These are phyloP conservation scores for Xylaria sp. DNA, from an alignment of 2,329 filamentous ascomycete genomes.

Conservation along the genomic window DNA sequence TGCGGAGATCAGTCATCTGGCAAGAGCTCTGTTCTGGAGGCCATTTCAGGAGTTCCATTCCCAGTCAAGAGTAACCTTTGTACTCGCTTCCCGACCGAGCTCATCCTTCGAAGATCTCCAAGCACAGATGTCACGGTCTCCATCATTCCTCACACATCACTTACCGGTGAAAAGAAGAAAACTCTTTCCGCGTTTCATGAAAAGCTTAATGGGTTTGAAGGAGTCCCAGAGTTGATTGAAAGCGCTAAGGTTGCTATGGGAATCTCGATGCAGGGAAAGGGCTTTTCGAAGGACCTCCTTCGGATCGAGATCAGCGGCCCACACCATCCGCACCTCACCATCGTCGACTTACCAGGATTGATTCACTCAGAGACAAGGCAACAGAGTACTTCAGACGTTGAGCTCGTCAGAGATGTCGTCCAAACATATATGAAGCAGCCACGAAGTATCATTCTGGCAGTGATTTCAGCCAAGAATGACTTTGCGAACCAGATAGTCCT, in stretches of 20 bases:
- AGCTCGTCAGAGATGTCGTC: constrained; percentile 60
- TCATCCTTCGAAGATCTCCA: constrained; percentile 63
- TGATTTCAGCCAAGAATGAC: constrained; percentile 67
- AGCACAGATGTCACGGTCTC: constrained; percentile 51
- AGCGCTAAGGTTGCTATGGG: constrained; percentile 62
- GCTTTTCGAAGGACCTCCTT: constrained; percentile 60
- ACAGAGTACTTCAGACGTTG: constrained; percentile 57
- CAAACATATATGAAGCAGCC: constrained; percentile 65
- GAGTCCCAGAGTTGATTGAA: constrained; percentile 53
- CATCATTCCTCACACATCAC: constrained; percentile 51
- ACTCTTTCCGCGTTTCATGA: constrained; percentile 39
- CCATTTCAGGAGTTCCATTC: constrained; percentile 70
- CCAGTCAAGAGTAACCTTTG: constrained; percentile 68
- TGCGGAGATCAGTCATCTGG: constrained; percentile 71
- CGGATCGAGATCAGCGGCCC: constrained; percentile 61
- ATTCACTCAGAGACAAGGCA: constrained; percentile 61
- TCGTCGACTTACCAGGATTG: constrained; percentile 69
- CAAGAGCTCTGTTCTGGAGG: constrained; percentile 73
- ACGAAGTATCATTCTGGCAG: constrained; percentile 69
- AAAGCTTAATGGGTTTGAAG: constrained; percentile 46
- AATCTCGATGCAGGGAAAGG: constrained; percentile 49
- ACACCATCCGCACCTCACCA: constrained; percentile 62
- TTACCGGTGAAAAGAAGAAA: constrained; percentile 44
- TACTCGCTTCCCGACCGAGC: constrained; percentile 71
- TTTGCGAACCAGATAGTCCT: constrained; percentile 69